These are phyloP conservation scores for Arctostaphylos glauca DNA, from an alignment of 148 eudicot species.

Conservation along the genomic window DNA sequence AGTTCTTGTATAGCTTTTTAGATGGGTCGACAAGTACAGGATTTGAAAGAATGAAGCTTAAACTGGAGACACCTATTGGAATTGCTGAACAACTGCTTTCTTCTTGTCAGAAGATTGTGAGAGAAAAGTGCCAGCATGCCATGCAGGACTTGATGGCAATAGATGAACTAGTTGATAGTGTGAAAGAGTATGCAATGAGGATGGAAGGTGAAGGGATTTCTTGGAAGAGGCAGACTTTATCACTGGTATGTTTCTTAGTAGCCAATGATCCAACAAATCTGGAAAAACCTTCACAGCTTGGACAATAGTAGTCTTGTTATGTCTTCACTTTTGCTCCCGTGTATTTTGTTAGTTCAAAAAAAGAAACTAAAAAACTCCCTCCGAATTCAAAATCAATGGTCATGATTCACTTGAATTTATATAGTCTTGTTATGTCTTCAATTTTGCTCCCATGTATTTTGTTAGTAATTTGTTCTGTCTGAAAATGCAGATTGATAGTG, in stretches of 20 bases:
- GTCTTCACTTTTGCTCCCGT: background rate
- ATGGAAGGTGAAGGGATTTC: conserved; percentile 67
- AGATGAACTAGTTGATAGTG: conserved; percentile 57
- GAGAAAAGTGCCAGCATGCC: conserved; percentile 67
- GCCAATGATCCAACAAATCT: background rate
- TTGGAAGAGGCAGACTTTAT: conserved; percentile 74
- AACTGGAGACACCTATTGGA: conserved; percentile 82
- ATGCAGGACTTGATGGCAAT: conserved; percentile 59
- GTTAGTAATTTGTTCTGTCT: background rate
- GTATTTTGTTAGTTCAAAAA: conserved; percentile 3
- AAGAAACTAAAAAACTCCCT: no score
- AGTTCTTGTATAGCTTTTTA: conserved; percentile 67
- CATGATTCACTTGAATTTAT: no score
- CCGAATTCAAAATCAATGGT: no score
- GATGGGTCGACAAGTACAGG: conserved; percentile 84
- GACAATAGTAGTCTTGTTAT: background rate
- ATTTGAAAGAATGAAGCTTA: conserved; percentile 82
- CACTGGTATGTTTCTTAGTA: conserved; percentile 52
- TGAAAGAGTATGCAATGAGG: conserved; percentile 46
- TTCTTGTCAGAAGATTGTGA: conserved; percentile 73
- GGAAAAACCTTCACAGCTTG: background rate
- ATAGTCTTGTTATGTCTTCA: background rate
- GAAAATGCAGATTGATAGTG: conserved; percentile 59
- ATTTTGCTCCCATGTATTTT: background rate
- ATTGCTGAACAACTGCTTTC: conserved; percentile 83